Conservation (phyloP, 805 yeast species). For the Lipomyces anomalus region DNA sequence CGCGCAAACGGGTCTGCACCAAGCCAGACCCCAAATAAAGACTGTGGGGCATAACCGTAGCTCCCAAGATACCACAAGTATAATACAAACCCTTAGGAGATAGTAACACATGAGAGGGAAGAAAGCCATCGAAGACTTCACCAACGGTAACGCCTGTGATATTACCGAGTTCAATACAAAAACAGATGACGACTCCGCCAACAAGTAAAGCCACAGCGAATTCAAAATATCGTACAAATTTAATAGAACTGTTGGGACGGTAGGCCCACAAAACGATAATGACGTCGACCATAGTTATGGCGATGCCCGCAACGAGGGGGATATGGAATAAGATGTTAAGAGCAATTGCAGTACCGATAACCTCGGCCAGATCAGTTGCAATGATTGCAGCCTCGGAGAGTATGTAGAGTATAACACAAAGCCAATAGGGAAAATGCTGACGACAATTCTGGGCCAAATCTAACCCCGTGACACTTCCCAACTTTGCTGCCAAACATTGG, state of each 20-base stretch:
- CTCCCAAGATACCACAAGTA: conserved; percentile 80
- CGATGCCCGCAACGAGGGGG: conserved; percentile 76
- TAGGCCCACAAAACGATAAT: conserved; percentile 79
- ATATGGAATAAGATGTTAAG: conserved; percentile 71
- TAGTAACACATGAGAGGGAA: conserved; percentile 46
- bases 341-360: conserved; percentile 91
- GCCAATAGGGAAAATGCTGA: conserved; percentile 55
- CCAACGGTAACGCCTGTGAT: conserved; percentile 38
- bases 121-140: conserved; percentile 63
- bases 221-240: conserved; percentile 71
- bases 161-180: conserved; percentile 65
- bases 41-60: conserved; percentile 93
- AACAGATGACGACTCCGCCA: conserved; percentile 74
- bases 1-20: conserved; percentile 76
- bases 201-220: conserved; percentile 70
- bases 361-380: conserved; percentile 94
- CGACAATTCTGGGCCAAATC: conserved; percentile 84
- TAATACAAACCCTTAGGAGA: conserved; percentile 64
- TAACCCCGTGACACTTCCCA: conserved; percentile 89
- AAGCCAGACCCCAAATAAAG: conserved; percentile 80
- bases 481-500: conserved; percentile 74
- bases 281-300: conserved; percentile 78
- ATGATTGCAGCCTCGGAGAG: conserved; percentile 85
- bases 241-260: conserved; percentile 74
- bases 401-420: conserved; percentile 49